Percentiles rank a stretch among this genome's conserved stretches.
These are phyloP conservation scores for Candida coleopterorum DNA, from an alignment of 805 yeast genomes.

Conservation along the genomic window DNA sequence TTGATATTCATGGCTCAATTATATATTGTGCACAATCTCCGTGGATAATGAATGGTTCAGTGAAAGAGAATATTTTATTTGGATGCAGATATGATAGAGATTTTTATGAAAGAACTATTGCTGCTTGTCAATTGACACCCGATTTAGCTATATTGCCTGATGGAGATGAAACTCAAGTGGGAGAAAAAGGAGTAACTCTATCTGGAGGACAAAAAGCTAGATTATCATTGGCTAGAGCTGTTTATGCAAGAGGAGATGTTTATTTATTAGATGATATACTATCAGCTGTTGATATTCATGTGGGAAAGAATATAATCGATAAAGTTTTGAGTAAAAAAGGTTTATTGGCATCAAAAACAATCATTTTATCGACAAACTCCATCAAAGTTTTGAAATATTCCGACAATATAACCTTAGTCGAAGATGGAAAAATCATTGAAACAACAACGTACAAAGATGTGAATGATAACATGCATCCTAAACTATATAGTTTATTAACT, in stretches of 20 bases:
- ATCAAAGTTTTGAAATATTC: constrained; percentile 33
- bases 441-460: constrained; percentile 46
- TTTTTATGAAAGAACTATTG: constrained; percentile 27
- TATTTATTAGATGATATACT: constrained; percentile 36
- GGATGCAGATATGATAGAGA: constrained; percentile 28
- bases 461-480: constrained; percentile 27
- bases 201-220: constrained; percentile 43
- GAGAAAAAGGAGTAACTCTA: constrained; percentile 39
- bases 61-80: constrained; percentile 36
- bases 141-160: constrained; percentile 35
- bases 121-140: constrained; percentile 32
- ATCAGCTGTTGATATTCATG: constrained; percentile 43
- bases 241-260: constrained; percentile 36
- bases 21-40: constrained; percentile 39
- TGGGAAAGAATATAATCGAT: constrained; percentile 30
- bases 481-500: constrained; percentile 32
- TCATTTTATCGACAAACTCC: constrained; percentile 36
- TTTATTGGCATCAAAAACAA: constrained; percentile 28
- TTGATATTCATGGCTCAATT: constrained; percentile 25
- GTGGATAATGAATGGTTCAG: constrained; percentile 38
- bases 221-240: constrained; percentile 38
- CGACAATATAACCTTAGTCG: constrained; percentile 26
- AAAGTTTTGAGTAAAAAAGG: constrained; percentile 29
- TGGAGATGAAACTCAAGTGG: constrained; percentile 37
- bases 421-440: constrained; percentile 26